Evolutionary conservation across 1,284 basidiomycete genomes (phyloP), one percentile per base, ranked within the genome.

Genomic region (Thecaphora thlaspeos): DNA sequence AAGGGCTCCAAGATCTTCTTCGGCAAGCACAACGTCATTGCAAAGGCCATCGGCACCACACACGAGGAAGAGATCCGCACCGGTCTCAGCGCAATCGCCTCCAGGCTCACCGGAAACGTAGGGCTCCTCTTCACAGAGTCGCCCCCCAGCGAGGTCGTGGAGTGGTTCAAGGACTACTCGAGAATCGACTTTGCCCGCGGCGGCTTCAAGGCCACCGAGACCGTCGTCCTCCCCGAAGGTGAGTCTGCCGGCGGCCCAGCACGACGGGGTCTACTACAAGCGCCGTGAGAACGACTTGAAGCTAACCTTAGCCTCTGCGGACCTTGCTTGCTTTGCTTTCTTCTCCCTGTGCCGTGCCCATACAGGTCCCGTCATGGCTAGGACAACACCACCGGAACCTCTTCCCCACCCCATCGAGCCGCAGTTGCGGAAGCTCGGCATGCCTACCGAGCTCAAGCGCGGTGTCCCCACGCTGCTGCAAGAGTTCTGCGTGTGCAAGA

Each of bases 321-420:
- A 41, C 40, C 8, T 22, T 41, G 9, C 9, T 21, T 8, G 23
- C 14, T 8, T 21, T 8, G 39, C 19, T 42, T 19, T 19, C 12
- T 42, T 12, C 41, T 21, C 12, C 24, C 11, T 26, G 5, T 28
- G 26, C 5, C 5, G 26, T 44, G 53, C 26, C 26, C 11, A 28
- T 28, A n/a, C 26, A 28, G 26, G 72, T 14, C 72, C 72, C 4
- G 61, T 74, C 37, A 56, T 65, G 57, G 62, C 62, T 11, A 55
- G 64, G 14, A 61, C 65, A 38, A 66, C 68, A 39, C 72, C 74
- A 5, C 74, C 72, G 22, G 83, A 83, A 55, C 88, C 91, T 1
- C 92, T 97, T 78, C 91, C 94, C 24, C 92, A 96, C 79, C 91
- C 90, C 68, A 90, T 97, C 81, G 94, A 99, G 71, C 91, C 94